phyloP scores from a whole-genome alignment of 768 basidiomycete species.

The Saitozyma sp. region DNA sequence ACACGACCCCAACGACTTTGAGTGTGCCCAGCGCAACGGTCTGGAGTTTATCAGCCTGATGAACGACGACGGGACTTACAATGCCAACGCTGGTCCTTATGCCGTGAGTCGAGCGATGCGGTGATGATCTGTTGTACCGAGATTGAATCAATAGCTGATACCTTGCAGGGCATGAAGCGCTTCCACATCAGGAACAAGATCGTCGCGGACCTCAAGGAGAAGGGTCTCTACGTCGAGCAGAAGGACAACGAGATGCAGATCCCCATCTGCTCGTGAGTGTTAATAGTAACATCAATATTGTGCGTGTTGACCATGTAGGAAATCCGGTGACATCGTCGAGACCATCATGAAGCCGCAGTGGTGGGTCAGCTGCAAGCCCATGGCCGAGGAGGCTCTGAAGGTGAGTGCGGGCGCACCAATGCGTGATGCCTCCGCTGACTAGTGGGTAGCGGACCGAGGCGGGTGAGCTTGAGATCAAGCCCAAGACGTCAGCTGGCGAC shows the following conservation, averaged over 20 bases:
- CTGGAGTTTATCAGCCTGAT: slow-evolving; percentile 90
- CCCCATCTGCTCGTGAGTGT: slow-evolving; percentile 77
- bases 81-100: slow-evolving; percentile 82
- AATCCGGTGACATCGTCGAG: slow-evolving; percentile 96
- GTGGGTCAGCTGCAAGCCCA: slow-evolving; percentile 93
- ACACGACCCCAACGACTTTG: slow-evolving; percentile 96
- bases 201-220: slow-evolving; percentile 76
- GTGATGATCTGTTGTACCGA: slow-evolving; percentile 13
- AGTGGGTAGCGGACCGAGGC: slow-evolving; percentile 71
- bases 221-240: slow-evolving; percentile 80
- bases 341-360: slow-evolving; percentile 95
- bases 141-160: background rate
- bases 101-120: slow-evolving; percentile 54
- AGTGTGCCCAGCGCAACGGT: slow-evolving; percentile 81
- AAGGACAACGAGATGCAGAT: slow-evolving; percentile 98
- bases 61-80: slow-evolving; percentile 95
- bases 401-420: slow-evolving; percentile 52
- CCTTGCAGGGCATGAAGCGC: slow-evolving; percentile 83
- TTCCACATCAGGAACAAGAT: slow-evolving; percentile 88
- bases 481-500: slow-evolving; percentile 83
- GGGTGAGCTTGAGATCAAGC: slow-evolving; percentile 79
- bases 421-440: background rate
- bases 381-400: slow-evolving; percentile 86
- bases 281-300: background rate
- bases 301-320: slow-evolving; percentile 57